Conservation (phyloP, 805 yeast species). For the Yarrowia yakushimensis region DNA sequence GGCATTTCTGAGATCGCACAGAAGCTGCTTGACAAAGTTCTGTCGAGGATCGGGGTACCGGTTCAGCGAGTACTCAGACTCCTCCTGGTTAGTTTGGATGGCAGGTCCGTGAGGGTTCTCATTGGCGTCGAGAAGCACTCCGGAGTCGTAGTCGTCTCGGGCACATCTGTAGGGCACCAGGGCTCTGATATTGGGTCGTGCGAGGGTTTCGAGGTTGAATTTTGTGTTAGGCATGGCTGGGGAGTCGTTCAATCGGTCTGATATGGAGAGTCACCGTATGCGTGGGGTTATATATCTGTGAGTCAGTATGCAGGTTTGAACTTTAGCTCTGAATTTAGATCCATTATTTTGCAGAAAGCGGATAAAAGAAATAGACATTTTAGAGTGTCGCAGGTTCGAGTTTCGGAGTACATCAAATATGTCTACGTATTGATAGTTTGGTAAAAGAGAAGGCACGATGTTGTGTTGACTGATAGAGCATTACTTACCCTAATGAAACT, state of each 20-base stretch:
- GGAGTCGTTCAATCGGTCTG: neutral
- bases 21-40: constrained; percentile 61
- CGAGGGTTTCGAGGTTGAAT: constrained; percentile 54
- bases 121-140: constrained; percentile 88
- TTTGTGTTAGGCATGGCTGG: constrained; percentile 37
- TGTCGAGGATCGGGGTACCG: constrained; percentile 98
- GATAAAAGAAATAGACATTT: neutral
- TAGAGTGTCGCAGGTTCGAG: neutral
- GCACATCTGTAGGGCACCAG: constrained; percentile 96
- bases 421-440: too few relatives aligned
- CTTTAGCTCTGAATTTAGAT: constrained; percentile 3
- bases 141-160: constrained; percentile 87
- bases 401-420: neutral
- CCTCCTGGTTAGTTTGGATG: constrained; percentile 45
- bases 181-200: constrained; percentile 78
- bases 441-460: too few relatives aligned
- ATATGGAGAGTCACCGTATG: neutral
- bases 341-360: neutral
- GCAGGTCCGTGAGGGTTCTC: constrained; percentile 95
- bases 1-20: constrained; percentile 67
- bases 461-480: too few relatives aligned
- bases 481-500: too few relatives aligned
- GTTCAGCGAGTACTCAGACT: constrained; percentile 58
- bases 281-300: constrained; percentile 1
- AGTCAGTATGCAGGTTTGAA: constrained; percentile 21